A percentile compares a stretch with the other conserved stretches of the same genome.
These are phyloP conservation scores for Akanthomyces muscarius DNA, from an alignment of 2,329 filamentous ascomycete species.

Conservation along the genomic window DNA sequence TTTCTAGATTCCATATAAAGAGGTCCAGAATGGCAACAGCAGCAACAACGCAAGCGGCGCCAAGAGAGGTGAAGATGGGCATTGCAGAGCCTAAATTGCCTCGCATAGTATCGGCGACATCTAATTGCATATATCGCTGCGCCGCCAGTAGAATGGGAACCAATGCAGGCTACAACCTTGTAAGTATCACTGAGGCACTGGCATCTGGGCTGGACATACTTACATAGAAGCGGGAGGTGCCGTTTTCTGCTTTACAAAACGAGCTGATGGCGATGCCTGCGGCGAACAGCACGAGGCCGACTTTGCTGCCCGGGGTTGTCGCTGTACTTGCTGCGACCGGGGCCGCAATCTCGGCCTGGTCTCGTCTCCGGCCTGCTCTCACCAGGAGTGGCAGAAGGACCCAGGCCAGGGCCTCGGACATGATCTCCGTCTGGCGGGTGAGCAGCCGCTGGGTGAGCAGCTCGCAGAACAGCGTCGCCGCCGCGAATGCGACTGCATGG, in stretches of 20 bases:
- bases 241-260: conserved; percentile 23
- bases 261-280: conserved; percentile 4
- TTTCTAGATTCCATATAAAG: conserved; percentile 26
- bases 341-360: background rate
- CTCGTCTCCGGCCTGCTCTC: background rate
- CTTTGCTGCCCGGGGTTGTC: background rate
- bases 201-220: background rate
- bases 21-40: conserved; percentile 21
- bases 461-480: conserved; percentile 26
- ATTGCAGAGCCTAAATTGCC: background rate
- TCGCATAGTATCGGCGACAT: background rate
- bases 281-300: conserved; percentile 9
- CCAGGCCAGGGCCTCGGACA: conserved; percentile 34
- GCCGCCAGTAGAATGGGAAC: conserved; percentile 23
- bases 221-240: conserved; percentile 16
- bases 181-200: background rate
- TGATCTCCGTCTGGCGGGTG: conserved; percentile 25
- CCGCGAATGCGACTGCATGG: conserved; percentile 1
- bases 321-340: background rate
- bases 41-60: background rate
- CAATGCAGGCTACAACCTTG: conserved; percentile 22
- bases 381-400: conserved; percentile 26
- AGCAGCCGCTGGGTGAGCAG: conserved; percentile 22
- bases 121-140: conserved; percentile 4
- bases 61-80: background rate